Percentiles rank a stretch among this genome's conserved stretches.
Evolutionary conservation across 1,284 basidiomycete genomes (phyloP).

Genomic region (Quambalaria eucalypti): DNA sequence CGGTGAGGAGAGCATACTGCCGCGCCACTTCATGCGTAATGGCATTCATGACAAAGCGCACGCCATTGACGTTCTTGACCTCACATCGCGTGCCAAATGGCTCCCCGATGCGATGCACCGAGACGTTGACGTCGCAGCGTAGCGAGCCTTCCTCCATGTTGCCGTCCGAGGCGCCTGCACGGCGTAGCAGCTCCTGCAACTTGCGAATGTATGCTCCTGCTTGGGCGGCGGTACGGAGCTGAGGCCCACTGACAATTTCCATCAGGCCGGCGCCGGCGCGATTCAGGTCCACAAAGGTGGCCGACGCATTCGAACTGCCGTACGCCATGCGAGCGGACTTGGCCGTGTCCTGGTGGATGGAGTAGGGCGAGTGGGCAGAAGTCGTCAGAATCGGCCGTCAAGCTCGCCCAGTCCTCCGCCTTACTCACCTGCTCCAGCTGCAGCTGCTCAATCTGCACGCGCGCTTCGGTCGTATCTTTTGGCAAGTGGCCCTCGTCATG

Average conservation of each 20-base stretch:
- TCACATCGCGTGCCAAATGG: constrained; percentile 76
- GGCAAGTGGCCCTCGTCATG: constrained; percentile 37
- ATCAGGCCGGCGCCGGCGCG: constrained; percentile 80
- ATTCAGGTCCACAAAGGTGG: constrained; percentile 70
- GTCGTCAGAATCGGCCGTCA: too few species aligned
- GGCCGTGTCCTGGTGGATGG: constrained; percentile 90
- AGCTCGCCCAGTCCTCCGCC: constrained; percentile 14
- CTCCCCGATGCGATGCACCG: constrained; percentile 47
- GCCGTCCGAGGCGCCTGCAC: constrained; percentile 79
- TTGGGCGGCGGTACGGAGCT: constrained; percentile 82
- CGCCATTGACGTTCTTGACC: constrained; percentile 92
- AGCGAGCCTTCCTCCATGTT: constrained; percentile 81
- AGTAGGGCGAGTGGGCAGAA: not conserved
- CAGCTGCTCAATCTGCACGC: constrained; percentile 78
- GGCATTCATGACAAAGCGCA: constrained; percentile 74
- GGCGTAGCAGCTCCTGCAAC: constrained; percentile 70
- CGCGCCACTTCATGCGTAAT: constrained; percentile 75
- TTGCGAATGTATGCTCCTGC: constrained; percentile 79
- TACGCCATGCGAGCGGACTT: constrained; percentile 61
- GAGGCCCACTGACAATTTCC: constrained; percentile 92
- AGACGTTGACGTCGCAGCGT: constrained; percentile 92
- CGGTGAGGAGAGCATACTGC: constrained; percentile 59
- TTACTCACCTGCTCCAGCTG: constrained; percentile 91
- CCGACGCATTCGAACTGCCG: constrained; percentile 53
- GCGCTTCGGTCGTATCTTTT: constrained; percentile 48